Conservation (phyloP, 768 basidiomycete species). For the Russula dissimulans region DNA sequence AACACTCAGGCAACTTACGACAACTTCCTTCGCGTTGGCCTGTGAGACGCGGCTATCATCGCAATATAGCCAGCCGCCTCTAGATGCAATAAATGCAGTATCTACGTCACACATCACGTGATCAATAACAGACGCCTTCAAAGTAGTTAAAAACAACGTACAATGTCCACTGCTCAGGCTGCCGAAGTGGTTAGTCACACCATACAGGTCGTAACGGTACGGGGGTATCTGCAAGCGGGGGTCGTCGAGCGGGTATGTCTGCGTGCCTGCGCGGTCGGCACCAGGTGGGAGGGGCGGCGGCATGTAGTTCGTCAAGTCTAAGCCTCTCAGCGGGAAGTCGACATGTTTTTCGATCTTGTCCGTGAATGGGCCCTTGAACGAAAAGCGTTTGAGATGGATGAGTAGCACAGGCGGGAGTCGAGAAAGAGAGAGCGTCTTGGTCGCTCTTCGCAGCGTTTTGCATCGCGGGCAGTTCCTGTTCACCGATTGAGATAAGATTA, state of each 20-base stretch:
- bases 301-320: constrained; percentile 73
- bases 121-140: background rate
- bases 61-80: constrained; percentile 86
- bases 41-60: constrained; percentile 83
- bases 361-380: constrained; percentile 82
- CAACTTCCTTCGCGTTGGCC: constrained; percentile 71
- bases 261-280: constrained; percentile 36
- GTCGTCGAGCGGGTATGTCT: constrained; percentile 41
- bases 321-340: constrained; percentile 65
- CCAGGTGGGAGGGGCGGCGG: constrained; percentile 69
- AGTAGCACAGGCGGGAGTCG: constrained; percentile 89
- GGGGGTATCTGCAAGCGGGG: constrained; percentile 79
- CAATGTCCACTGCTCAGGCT: constrained; percentile 94
- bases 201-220: constrained; percentile 90
- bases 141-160: constrained; percentile 33
- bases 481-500: background rate
- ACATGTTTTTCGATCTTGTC: constrained; percentile 96
- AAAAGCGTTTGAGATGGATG: constrained; percentile 90
- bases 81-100: constrained; percentile 83
- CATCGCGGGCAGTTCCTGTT: constrained; percentile 90
- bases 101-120: constrained; percentile 39
- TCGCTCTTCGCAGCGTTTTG: constrained; percentile 78
- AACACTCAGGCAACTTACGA: constrained; percentile 42
- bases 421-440: constrained; percentile 81
- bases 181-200: constrained; percentile 93